Evolutionary conservation across 192 early-diverging fungal genomes (phyloP), one percentile per base, ranked within the genome.

Genomic region (Entomortierella parvispora): DNA sequence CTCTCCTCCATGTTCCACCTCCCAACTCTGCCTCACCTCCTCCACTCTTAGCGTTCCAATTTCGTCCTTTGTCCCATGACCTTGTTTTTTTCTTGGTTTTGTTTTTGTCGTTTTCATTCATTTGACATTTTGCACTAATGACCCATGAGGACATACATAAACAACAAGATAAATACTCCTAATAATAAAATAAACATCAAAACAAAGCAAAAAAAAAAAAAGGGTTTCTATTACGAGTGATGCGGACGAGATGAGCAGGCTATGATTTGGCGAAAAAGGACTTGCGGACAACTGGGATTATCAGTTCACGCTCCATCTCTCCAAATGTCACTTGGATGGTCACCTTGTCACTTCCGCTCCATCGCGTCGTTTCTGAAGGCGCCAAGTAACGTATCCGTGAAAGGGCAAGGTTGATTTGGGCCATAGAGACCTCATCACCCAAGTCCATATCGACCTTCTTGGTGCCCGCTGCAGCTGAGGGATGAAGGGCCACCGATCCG

Each of bases 321-420:
- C 72, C 72, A 63, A 77, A 77, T 3, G 44, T 33, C 10, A 77
- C 65, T 22, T 68, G 59, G 26, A 77, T 63, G 9, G 60, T 68
- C 9, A 77, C 31, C 20, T 62, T 18, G 50, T 77, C 72, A 1
- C 53, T 11, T 1, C 52, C 52, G 29, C 31, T 32, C 65, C 58
- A 68, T 22, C 20, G 15, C 3, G 47, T 9, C 17, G 52, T 20
- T n/a, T 9, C 26, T 1, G 25, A 28, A 9, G 34, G 12, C n/a
- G 71, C 65, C 28, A 77, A 23, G 23, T 77, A 77, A 17, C 65
- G 72, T 58, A 77, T 63, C 65, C 72, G 60, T 12, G 72, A 77
- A 29, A 77, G 49, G 4, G 60, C 72, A 53, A 40, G 20, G 48
- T 77, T 77, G 33, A 77, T 22, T n/a, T 68, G 58, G 25, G 72